Base-by-base conservation (phyloP, 148 eudicot genomes). In the Camellia japonica region DNA sequence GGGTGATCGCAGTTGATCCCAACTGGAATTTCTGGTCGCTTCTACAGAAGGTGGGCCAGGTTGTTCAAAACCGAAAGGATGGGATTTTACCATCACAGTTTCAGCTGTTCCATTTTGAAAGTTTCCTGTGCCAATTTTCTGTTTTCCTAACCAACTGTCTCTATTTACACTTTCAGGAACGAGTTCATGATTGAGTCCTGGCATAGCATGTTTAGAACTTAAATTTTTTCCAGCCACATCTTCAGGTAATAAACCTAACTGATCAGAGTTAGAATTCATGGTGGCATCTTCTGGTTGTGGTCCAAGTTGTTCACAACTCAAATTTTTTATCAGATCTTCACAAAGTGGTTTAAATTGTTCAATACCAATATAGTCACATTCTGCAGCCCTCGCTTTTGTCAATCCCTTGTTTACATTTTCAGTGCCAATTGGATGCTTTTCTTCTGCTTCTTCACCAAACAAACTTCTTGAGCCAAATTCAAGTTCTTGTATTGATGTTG, bases 351-450 rank as follows among this genome's bases (percentile, higher is more conserved):
- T 63, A 11, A 43, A 11, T 52, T 64, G 71, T 46, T 76, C 81
- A 73, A 20, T 11, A 51, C 30, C 41, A 42, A 60, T 80, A 72
- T 56, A 68, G 15, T 62, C 54, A 42, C n/a, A 23, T 18, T 73
- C 84, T 8, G 42, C 71, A 70, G 65, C 61, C 70, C 51, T 60
- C n/a, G 60, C 71, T 68, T 43, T 82, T 23, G 63, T 69, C 46
- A 46, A 14, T 73, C 70, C 78, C 60, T 81, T 85, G 71, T 70
- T 75, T 41, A 67, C 81, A 66, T 71, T 76, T 85, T 82, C 80
- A 16, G 76, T 51, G 61, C 38, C 61, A 23, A 72, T 61, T 61
- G 12, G 75, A 64, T 54, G n/a, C 19, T 73, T 79, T 52, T 62
- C 65, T 75, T 79, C 63, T 76, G 59, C 74, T 54, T 75, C 67